Base-by-base conservation (phyloP, 306 rosid species). In the Lathyrus tuberosus region DNA sequence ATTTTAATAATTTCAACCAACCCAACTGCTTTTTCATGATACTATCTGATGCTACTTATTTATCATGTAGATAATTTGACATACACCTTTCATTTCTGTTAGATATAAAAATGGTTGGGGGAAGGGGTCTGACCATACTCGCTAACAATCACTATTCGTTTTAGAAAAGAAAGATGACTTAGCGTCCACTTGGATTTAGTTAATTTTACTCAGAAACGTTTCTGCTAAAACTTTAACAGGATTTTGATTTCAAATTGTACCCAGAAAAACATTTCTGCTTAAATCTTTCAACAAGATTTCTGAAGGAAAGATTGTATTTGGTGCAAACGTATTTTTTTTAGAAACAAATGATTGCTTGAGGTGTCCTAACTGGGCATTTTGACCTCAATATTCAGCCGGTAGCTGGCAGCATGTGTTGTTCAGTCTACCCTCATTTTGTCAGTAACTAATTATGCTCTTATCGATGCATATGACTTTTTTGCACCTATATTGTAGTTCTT, bases 401-500 rank as follows among this genome's bases (percentile, higher is more conserved):
- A 37, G 67, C 11, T 52, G 16, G 9, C 37, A 68, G 5, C 65
- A 52, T 49, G 22, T 58, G 13, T 38, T 49, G 9, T 35, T 51
- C 20, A 48, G 26, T 38, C 53, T 49, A 60, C 33, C 22, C 13
- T 51, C 16, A 3, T 22, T 10, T 60, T 49, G 49, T 40, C 53
- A 48, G 48, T 51, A 12, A 59, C 7, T 16, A 10, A 33, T 28
- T 18, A 12, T 4, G 24, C 47, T 47, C 44, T 65, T 63, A 20
- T 37, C 58, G 59, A 70, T 26, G 16, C 33, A n/a, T 69, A 43
- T 66, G 16, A 64, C 22, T 61, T 70, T 70, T 15, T 24, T 70
- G 22, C 30, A 28, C 28, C 73, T 49, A 4, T 66, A 52, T 52
- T 37, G 49, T 78, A 53, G 68, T 65, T 65, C 40, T 65, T 65